Conservation (phyloP, 2,329 filamentous ascomycete genomes). For the Pseudonectria foliicola region DNA sequence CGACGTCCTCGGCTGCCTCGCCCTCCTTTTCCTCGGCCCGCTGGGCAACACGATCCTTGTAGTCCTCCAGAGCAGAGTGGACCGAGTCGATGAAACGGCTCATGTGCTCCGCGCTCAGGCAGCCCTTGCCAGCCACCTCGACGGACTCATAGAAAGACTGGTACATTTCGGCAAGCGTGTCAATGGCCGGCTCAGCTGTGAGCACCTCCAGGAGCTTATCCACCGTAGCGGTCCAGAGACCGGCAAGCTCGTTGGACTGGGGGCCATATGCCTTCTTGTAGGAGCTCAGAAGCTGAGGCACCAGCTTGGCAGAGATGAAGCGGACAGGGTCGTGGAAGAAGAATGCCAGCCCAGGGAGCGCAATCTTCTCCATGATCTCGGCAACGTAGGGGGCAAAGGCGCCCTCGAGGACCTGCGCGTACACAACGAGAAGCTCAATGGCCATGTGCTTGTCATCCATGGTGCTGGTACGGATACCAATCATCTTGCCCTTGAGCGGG, state of each 20-base stretch:
- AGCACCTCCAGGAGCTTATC: constrained; percentile 91
- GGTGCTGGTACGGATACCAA: constrained; percentile 93
- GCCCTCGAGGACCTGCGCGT: constrained; percentile 89
- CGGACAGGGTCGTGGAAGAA: constrained; percentile 99
- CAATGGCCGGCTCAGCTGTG: constrained; percentile 87
- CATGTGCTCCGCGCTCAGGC: constrained; percentile 73
- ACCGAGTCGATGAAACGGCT: constrained; percentile 79
- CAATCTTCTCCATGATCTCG: constrained; percentile 95
- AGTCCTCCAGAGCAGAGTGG: constrained; percentile 81
- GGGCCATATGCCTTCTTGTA: constrained; percentile 88
- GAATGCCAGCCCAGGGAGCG: constrained; percentile 86
- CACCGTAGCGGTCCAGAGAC: constrained; percentile 77
- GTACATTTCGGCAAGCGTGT: constrained; percentile 97
- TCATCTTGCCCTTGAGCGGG: constrained; percentile 93
- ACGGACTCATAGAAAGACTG: constrained; percentile 99
- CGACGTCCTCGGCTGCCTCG: constrained; percentile 73
- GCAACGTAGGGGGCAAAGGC: constrained; percentile 87
- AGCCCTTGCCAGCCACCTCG: constrained; percentile 84
- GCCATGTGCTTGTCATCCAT: constrained; percentile 99
- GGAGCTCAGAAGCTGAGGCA: constrained; percentile 85
- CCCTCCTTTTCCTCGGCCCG: constrained; percentile 75
- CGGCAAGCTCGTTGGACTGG: constrained; percentile 69
- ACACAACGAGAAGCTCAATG: constrained; percentile 96
- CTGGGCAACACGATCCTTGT: constrained; percentile 76
- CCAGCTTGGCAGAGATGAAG: constrained; percentile 88